These are phyloP conservation scores for Colletotrichum lindemuthianum DNA, from an alignment of 2,329 filamentous ascomycete species.

Conservation along the genomic window DNA sequence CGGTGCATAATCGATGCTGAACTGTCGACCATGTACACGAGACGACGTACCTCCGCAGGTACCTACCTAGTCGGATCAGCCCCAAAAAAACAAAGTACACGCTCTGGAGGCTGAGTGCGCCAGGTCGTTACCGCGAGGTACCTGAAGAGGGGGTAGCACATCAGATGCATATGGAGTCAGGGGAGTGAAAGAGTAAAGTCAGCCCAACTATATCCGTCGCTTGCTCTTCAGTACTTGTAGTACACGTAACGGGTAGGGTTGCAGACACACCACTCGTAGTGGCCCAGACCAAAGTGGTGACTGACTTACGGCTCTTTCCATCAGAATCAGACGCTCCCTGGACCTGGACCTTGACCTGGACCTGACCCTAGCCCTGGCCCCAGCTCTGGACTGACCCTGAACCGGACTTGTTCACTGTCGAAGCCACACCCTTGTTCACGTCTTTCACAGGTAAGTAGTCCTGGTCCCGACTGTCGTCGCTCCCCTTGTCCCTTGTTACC, in stretches of 20 bases:
- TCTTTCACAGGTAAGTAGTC: slow-evolving; percentile 1
- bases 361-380: not conserved
- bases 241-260: not conserved
- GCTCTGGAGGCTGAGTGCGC: not conserved
- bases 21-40: not conserved
- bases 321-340: slow-evolving; percentile 14
- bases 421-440: not conserved
- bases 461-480: slow-evolving; percentile 17
- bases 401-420: not conserved
- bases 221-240: not conserved
- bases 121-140: not conserved
- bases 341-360: not conserved
- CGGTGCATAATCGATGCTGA: not conserved
- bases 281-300: not conserved
- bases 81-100: no score
- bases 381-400: not conserved
- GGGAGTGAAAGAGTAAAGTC: not conserved
- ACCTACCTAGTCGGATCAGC: no score
- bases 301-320: slow-evolving; percentile 24
- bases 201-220: slow-evolving; percentile 23
- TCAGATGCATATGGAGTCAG: not conserved
- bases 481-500: slow-evolving; percentile 4
- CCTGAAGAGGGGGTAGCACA: slow-evolving; percentile 6
- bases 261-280: not conserved
- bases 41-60: no score